Evolutionary conservation across 2,329 filamentous ascomycete genomes (phyloP).

Genomic region (Scedosporium boydii): DNA sequence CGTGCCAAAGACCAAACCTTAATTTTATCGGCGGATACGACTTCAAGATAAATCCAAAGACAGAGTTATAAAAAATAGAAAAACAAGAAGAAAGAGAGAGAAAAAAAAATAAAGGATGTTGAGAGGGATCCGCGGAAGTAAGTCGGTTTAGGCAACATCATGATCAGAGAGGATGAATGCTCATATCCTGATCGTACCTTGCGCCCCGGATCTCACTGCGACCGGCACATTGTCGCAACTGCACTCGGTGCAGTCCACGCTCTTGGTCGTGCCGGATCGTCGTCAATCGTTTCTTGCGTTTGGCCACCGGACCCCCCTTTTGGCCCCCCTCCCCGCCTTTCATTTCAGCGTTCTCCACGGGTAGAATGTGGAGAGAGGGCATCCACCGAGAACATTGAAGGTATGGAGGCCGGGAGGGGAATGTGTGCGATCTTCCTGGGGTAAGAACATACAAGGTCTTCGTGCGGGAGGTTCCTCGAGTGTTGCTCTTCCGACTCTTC

Average conservation of each 20-base stretch:
- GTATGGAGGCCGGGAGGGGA: not conserved
- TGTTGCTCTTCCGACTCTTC: not conserved
- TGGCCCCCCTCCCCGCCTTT: not conserved
- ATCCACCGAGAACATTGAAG: not conserved
- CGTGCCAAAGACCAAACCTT: too few relatives aligned
- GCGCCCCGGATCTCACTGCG: not conserved
- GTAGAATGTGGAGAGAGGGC: not conserved
- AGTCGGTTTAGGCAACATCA: not conserved
- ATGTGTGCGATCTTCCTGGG: not conserved
- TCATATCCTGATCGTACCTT: not conserved
- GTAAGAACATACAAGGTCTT: not conserved
- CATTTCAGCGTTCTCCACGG: not conserved
- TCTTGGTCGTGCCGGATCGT: not conserved
- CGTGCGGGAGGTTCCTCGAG: not conserved
- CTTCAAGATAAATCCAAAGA: too few relatives aligned
- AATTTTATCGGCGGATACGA: too few relatives aligned
- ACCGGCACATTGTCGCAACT: not conserved
- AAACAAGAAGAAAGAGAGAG: too few relatives aligned
- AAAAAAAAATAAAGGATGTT: too few relatives aligned
- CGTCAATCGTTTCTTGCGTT: conserved; percentile 2
- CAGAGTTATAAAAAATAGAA: too few relatives aligned
- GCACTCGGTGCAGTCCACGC: not conserved
- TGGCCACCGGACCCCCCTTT: not conserved
- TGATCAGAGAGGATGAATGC: not conserved
- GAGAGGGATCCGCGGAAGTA: not conserved